Conservation (phyloP, 2,329 filamentous ascomycete genomes). For the Atkinsonella hypoxylon region DNA sequence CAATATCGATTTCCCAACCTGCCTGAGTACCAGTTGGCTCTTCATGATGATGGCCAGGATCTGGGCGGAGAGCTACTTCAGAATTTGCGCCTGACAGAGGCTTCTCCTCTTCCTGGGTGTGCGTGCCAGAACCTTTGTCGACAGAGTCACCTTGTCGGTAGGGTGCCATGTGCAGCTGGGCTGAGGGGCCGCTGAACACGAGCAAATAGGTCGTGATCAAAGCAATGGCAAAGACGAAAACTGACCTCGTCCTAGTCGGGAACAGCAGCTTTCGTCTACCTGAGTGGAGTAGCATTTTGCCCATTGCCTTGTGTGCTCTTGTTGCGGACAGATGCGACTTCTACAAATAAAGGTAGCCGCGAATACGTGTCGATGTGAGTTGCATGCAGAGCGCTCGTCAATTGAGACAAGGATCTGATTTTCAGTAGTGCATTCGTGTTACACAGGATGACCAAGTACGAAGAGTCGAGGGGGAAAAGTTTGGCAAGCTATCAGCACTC, state of each 20-base stretch:
- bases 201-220: constrained; percentile 31
- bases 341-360: neutral
- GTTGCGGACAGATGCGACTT: neutral
- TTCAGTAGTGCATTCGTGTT: no score
- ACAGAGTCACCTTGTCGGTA: constrained; percentile 9
- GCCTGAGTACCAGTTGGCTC: constrained; percentile 10
- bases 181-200: constrained; percentile 24
- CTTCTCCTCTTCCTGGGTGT: neutral
- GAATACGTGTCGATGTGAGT: no score
- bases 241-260: constrained; percentile 28
- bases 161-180: constrained; percentile 24
- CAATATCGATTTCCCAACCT: constrained; percentile 23
- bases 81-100: neutral
- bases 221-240: constrained; percentile 29
- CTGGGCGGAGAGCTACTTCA: neutral
- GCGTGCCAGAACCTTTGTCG: constrained; percentile 1
- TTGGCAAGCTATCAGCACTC: no score
- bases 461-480: no score
- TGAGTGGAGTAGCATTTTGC: constrained; percentile 22
- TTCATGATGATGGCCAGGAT: constrained; percentile 7
- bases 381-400: neutral
- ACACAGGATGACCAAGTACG: no score
- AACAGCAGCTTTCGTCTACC: constrained; percentile 18
- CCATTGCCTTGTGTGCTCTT: constrained; percentile 9
- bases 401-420: no score